These are phyloP conservation scores for Paecilomyces variotii DNA, from an alignment of 2,329 filamentous ascomycete genomes.

Conservation along the genomic window DNA sequence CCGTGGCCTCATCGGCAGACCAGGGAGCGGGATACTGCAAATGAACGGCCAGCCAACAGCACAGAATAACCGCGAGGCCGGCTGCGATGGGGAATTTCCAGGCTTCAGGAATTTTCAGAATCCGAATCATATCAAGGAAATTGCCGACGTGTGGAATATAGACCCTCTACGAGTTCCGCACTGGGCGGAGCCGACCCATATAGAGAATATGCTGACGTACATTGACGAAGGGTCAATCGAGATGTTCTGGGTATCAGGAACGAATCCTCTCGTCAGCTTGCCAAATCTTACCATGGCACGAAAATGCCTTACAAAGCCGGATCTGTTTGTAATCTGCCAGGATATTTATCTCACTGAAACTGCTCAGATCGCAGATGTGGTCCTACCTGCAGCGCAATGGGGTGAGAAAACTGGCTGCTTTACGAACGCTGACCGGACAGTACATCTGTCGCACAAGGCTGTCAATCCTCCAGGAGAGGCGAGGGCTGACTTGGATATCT, in stretches of 20 bases:
- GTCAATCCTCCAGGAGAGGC: constrained; percentile 32
- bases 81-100: constrained; percentile 32
- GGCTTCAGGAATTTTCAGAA: constrained; percentile 31
- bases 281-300: constrained; percentile 24
- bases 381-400: constrained; percentile 31
- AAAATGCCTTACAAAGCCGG: constrained; percentile 22
- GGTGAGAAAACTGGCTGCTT: constrained; percentile 33
- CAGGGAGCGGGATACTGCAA: constrained; percentile 28
- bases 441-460: constrained; percentile 31
- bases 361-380: constrained; percentile 28
- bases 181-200: constrained; percentile 32
- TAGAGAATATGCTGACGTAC: constrained; percentile 29
- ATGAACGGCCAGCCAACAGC: constrained; percentile 37
- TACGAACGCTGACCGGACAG: constrained; percentile 32
- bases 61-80: constrained; percentile 33
- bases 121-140: constrained; percentile 26
- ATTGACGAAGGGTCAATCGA: constrained; percentile 26
- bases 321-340: constrained; percentile 27
- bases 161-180: constrained; percentile 25
- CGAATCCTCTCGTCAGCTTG: constrained; percentile 32
- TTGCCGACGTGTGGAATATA: constrained; percentile 32
- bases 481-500: constrained; percentile 28
- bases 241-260: constrained; percentile 33
- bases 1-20: constrained; percentile 26
- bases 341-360: constrained; percentile 33